Base-by-base conservation (phyloP, 495 filamentous ascomycete genomes). In the Aspergillus bridgeri region DNA sequence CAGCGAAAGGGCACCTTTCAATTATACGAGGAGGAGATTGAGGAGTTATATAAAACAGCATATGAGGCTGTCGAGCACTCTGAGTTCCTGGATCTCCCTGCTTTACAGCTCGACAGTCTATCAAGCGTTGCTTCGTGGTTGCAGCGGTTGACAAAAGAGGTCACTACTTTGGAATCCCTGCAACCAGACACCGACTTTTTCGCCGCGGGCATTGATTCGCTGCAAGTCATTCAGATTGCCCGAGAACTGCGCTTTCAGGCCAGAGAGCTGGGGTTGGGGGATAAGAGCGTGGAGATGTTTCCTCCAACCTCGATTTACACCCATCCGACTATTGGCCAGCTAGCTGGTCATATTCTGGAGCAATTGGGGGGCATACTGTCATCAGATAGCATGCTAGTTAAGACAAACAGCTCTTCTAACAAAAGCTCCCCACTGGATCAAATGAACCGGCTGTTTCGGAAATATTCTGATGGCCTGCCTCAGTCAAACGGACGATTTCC, bases 1-100 rank as follows among this genome's bases (percentile, higher is more conserved):
- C 75, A 80, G 61, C 69, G 81, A 17, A 42, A 33, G 2, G 46
- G 47, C 24, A 53, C 38, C 6, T 33, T 51, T 2, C 45, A 42
- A 13, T 11, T 53, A 6, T 63, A 63, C 42, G 45, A 25, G 17
- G 42, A 57, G 6, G 61, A 63, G 4, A 60, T 63, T 7, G 33
- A 57, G 6, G 29, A 47, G 18, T 57, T 63, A 5, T 63, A 52
- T n/a, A 46, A 47, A 7, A 6, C 51, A 2, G 43, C 33, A 3
- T 24, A 25, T n/a, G 22, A 27, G 18, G 56, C 52, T 21, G 29
- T 56, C 15, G 53, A 57, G 51, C 56, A 23, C 43, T 42, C 53
- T 59, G 19, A 53, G 9, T 9, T 48, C 23, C 17, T n/a, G 11
- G 18, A 51, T 33, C 23, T 51, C 23, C 48, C 23, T 27, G 24